Evolutionary conservation across 2,329 filamentous ascomycete species (phyloP).

Genomic region (Chaetothyriales sp.): DNA sequence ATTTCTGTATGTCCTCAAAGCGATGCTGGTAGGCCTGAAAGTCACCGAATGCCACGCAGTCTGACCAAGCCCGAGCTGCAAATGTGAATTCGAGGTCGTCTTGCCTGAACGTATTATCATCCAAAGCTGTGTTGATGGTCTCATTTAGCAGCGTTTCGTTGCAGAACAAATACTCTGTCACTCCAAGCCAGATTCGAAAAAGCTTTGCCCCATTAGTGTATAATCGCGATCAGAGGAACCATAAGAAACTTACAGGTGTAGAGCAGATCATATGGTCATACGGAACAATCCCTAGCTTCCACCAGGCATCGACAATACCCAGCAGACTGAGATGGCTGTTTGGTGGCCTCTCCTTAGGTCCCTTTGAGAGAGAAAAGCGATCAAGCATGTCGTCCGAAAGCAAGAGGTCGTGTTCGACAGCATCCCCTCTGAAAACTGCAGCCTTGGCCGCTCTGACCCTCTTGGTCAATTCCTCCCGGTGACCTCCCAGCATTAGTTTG

Average conservation of each 20-base stretch:
- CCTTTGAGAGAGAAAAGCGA: constrained; percentile 66
- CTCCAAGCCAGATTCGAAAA: constrained; percentile 89
- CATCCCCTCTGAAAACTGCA: constrained; percentile 45
- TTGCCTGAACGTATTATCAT: constrained; percentile 81
- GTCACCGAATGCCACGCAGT: constrained; percentile 78
- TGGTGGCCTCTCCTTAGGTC: constrained; percentile 50
- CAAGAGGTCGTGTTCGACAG: constrained; percentile 48
- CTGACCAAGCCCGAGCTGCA: constrained; percentile 87
- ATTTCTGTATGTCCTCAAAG: constrained; percentile 76
- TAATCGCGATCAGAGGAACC: not conserved
- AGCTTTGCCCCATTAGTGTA: constrained; percentile 34
- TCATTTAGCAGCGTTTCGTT: constrained; percentile 68
- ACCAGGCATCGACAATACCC: constrained; percentile 98
- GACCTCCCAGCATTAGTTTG: constrained; percentile 88
- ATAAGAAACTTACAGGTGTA: constrained; percentile 49
- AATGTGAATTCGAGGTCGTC: constrained; percentile 98
- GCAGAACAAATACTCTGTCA: constrained; percentile 91
- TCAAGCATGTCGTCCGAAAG: constrained; percentile 70
- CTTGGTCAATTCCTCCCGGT: constrained; percentile 54
- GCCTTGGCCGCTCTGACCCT: constrained; percentile 69
- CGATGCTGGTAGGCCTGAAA: constrained; percentile 87
- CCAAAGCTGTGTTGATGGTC: constrained; percentile 67
- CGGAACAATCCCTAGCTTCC: constrained; percentile 76
- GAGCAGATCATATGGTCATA: constrained; percentile 99
- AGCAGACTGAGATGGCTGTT: constrained; percentile 91